Conservation (phyloP, 73 alveolate genomes). For the Paramecium octaurelia region DNA sequence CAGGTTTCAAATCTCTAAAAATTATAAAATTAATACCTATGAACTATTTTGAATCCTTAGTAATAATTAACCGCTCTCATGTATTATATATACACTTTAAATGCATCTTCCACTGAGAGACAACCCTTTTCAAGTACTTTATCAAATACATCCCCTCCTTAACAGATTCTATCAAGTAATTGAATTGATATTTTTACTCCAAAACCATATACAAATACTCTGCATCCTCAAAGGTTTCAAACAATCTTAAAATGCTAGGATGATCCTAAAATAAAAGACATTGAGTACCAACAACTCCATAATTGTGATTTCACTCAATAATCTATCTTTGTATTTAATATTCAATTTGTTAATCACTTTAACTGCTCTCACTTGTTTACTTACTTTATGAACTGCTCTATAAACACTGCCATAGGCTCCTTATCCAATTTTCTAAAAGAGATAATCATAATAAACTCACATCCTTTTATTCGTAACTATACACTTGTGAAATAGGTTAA, state of each 20-base stretch:
- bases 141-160: slow-evolving; percentile 41
- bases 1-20: slow-evolving; percentile 34
- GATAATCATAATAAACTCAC: not conserved
- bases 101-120: not conserved
- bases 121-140: slow-evolving; percentile 35
- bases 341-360: slow-evolving; percentile 15
- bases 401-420: slow-evolving; percentile 26
- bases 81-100: not conserved
- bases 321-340: slow-evolving; percentile 11
- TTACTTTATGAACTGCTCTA: not conserved
- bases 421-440: slow-evolving; percentile 25
- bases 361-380: slow-evolving; percentile 36
- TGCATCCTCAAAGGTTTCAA: slow-evolving; percentile 42
- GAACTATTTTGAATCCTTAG: not conserved
- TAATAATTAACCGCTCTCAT: slow-evolving; percentile 38
- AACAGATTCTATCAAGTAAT: slow-evolving; percentile 8
- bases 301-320: slow-evolving; percentile 27
- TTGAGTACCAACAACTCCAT: slow-evolving; percentile 2
- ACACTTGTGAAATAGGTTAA: not conserved
- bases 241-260: slow-evolving; percentile 21
- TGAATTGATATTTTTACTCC: slow-evolving; percentile 7
- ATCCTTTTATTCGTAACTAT: slow-evolving; percentile 10
- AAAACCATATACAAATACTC: slow-evolving; percentile 23
- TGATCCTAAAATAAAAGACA: not conserved
- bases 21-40: not conserved